Evolutionary conservation across 2,329 filamentous ascomycete species (phyloP).

Genomic region (Cladophialophora yegresii): DNA sequence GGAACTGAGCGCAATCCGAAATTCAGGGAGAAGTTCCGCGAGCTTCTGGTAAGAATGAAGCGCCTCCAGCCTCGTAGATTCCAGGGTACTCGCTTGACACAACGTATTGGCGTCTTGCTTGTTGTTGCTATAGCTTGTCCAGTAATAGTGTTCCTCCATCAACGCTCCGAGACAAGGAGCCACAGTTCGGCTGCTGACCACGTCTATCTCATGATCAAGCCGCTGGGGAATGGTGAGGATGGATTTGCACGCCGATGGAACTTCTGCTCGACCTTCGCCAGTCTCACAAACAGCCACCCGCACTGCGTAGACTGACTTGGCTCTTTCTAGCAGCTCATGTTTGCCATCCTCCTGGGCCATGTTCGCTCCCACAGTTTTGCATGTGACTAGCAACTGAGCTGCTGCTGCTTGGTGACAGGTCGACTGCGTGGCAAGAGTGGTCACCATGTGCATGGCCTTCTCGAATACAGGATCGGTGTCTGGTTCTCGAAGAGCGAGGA

Average conservation of each 20-base stretch:
- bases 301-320: conserved; percentile 61
- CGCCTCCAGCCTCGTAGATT: conserved; percentile 27
- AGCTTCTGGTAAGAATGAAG: conserved; percentile 30
- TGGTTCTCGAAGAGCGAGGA: conserved; percentile 24
- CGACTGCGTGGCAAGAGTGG: conserved; percentile 27
- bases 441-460: conserved; percentile 30
- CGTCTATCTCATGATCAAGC: conserved; percentile 31
- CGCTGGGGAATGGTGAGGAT: conserved; percentile 43
- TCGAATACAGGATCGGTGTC: conserved; percentile 27
- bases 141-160: conserved; percentile 58
- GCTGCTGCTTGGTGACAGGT: conserved; percentile 32
- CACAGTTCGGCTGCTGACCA: conserved; percentile 40
- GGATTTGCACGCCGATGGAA: conserved; percentile 56
- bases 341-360: conserved; percentile 34
- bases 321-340: conserved; percentile 45
- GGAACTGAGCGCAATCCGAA: conserved; percentile 20
- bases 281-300: conserved; percentile 66
- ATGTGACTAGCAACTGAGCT: conserved; percentile 28
- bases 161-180: conserved; percentile 57
- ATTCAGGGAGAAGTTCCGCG: conserved; percentile 29
- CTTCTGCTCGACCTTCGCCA: conserved; percentile 52
- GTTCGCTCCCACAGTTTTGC: conserved; percentile 25
- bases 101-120: conserved; percentile 63
- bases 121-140: conserved; percentile 66
- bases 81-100: conserved; percentile 58